A percentile compares a stretch with the other conserved stretches of the same genome.
Evolutionary conservation across 306 rosid genomes (phyloP).

Genomic region (Ziziphus jujuba): DNA sequence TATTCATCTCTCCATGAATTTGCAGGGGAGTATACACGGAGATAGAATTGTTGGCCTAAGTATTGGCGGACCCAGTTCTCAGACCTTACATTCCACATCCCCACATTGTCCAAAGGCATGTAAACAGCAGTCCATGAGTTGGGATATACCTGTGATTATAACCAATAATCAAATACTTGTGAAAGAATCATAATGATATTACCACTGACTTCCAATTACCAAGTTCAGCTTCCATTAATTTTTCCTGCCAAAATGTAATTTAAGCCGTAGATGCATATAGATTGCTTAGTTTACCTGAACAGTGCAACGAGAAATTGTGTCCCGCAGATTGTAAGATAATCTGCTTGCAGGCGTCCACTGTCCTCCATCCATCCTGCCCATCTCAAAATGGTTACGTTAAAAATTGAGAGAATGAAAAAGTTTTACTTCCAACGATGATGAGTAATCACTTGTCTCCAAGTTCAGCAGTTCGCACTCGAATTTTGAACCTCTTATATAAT

Average conservation of each 20-base stretch:
- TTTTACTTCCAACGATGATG: too few species aligned
- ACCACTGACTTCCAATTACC: background rate
- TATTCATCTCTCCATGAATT: slow-evolving; percentile 86
- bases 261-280: background rate
- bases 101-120: slow-evolving; percentile 88
- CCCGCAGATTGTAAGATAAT: slow-evolving; percentile 62
- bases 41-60: slow-evolving; percentile 83
- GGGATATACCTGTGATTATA: slow-evolving; percentile 63
- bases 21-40: slow-evolving; percentile 66
- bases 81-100: slow-evolving; percentile 90
- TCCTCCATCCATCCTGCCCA: slow-evolving; percentile 83
- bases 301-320: slow-evolving; percentile 72
- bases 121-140: slow-evolving; percentile 83
- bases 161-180: background rate
- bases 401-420: background rate
- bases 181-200: background rate
- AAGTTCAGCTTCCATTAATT: background rate
- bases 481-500: too few species aligned
- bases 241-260: too few species aligned
- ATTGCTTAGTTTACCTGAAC: slow-evolving; percentile 57
- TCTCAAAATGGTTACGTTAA: slow-evolving; percentile 3
- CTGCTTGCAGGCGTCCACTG: slow-evolving; percentile 69
- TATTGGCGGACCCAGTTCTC: slow-evolving; percentile 79
- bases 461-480: too few species aligned
- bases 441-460: too few species aligned